phyloP scores from a whole-genome alignment of 768 basidiomycete genomes.

The Boletus vinaceobasis region DNA sequence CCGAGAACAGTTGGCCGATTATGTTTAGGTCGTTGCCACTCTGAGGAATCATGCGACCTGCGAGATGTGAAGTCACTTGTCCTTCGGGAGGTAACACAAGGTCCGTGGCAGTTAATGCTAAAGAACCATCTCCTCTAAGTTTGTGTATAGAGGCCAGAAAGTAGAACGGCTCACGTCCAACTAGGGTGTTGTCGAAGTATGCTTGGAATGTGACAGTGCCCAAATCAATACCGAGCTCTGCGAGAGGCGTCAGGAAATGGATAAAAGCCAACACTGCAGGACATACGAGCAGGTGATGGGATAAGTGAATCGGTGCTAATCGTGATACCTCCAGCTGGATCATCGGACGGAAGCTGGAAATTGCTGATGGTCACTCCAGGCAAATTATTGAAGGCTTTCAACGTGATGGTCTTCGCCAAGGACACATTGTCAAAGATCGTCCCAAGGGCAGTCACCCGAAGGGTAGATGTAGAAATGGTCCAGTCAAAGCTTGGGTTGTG shows the following conservation, averaged over 20 bases:
- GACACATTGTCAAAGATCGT: slow-evolving; percentile 65
- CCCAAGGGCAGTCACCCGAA: slow-evolving; percentile 62
- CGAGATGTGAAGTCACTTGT: slow-evolving; percentile 48
- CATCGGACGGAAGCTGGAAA: slow-evolving; percentile 66
- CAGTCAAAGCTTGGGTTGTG: slow-evolving; percentile 65
- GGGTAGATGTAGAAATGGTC: slow-evolving; percentile 64
- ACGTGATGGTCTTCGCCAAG: slow-evolving; percentile 55
- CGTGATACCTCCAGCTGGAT: slow-evolving; percentile 64
- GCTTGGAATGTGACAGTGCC: slow-evolving; percentile 62
- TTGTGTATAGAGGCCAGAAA: background rate
- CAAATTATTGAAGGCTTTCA: slow-evolving; percentile 70
- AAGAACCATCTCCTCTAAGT: background rate
- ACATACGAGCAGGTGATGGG: slow-evolving; percentile 64
- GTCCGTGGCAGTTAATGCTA: slow-evolving; percentile 51
- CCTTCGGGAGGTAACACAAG: slow-evolving; percentile 51
- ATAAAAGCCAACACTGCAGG: background rate
- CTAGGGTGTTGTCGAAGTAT: slow-evolving; percentile 50
- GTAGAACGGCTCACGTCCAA: slow-evolving; percentile 53
- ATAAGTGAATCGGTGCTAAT: slow-evolving; percentile 66
- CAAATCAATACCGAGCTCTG: slow-evolving; percentile 68
- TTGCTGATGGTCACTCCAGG: slow-evolving; percentile 70
- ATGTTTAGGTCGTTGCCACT: slow-evolving; percentile 49
- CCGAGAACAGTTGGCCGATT: slow-evolving; percentile 63
- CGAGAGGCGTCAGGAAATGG: slow-evolving; percentile 13
- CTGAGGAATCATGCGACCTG: slow-evolving; percentile 64